phyloP scores from a whole-genome alignment of 1,284 basidiomycete genomes.

The Boletellus sp. region DNA sequence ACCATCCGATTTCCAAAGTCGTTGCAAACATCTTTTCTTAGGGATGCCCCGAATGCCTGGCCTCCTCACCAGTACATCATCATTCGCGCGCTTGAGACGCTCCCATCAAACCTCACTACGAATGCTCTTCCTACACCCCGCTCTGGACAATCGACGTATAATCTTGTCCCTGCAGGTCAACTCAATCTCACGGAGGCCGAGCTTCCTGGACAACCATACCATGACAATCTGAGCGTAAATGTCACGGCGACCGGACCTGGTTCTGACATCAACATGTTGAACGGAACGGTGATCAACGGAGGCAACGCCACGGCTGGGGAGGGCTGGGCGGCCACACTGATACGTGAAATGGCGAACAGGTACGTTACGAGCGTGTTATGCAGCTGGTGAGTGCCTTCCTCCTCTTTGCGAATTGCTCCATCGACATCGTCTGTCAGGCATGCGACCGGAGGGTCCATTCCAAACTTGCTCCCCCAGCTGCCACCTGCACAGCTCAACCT shows the following conservation, averaged over 20 bases:
- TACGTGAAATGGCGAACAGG: constrained; percentile 74
- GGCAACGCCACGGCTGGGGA: constrained; percentile 63
- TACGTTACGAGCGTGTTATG: constrained; percentile 83
- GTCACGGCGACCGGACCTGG: constrained; percentile 48
- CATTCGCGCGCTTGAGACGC: constrained; percentile 70
- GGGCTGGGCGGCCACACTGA: constrained; percentile 64
- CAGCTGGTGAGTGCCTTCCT: constrained; percentile 64
- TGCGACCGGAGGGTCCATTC: constrained; percentile 80
- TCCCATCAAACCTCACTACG: constrained; percentile 67
- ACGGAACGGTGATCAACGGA: constrained; percentile 70
- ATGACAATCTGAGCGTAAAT: constrained; percentile 41
- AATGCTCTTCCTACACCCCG: constrained; percentile 47
- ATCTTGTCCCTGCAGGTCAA: constrained; percentile 71
- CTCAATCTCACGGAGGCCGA: constrained; percentile 63
- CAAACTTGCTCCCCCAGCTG: constrained; percentile 63
- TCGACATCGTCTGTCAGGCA: constrained; percentile 36
- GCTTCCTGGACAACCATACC: constrained; percentile 66
- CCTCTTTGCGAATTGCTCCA: constrained; percentile 27
- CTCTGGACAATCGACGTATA: constrained; percentile 55
- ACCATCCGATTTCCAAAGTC: not conserved
- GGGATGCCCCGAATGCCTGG: constrained; percentile 79
- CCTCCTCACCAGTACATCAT: constrained; percentile 85
- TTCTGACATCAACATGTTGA: constrained; percentile 57
- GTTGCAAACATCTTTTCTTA: constrained; percentile 19
- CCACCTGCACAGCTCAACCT: constrained; percentile 72